phyloP scores from a whole-genome alignment of 2,329 filamentous ascomycete species.

The Pseudogymnoascus sp. region DNA sequence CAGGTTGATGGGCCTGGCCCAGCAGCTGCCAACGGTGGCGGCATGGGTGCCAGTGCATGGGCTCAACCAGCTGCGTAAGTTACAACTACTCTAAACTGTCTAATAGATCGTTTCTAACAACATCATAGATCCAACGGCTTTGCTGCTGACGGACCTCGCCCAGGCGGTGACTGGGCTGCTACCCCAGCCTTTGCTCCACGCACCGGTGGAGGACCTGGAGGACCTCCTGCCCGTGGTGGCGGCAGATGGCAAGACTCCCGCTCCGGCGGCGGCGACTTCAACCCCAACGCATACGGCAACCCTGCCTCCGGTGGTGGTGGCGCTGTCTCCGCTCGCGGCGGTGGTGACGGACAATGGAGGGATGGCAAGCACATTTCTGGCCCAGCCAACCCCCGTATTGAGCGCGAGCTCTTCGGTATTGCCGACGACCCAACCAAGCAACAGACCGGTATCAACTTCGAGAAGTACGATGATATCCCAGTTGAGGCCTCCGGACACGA shows the following conservation, averaged over 20 bases:
- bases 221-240: conserved; percentile 31
- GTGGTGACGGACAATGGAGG: conserved; percentile 92
- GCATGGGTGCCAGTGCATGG: conserved; percentile 59
- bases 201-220: conserved; percentile 21
- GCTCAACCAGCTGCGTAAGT: conserved; percentile 44
- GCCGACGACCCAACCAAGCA: conserved; percentile 90
- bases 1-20: conserved; percentile 4
- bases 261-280: conserved; percentile 38
- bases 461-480: conserved; percentile 99
- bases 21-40: conserved; percentile 17
- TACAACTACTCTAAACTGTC: conserved; percentile 5
- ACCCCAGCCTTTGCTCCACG: conserved; percentile 33
- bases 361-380: conserved; percentile 95
- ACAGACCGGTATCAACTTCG: conserved; percentile 98
- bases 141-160: conserved; percentile 30
- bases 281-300: conserved; percentile 52
- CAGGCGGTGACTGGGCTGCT: conserved; percentile 28
- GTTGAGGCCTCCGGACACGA: conserved; percentile 93
- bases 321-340: conserved; percentile 60
- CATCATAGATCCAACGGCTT: conserved; percentile 41
- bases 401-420: conserved; percentile 91
- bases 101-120: conserved; percentile 7
- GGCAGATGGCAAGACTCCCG: conserved; percentile 25
- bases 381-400: conserved; percentile 76
- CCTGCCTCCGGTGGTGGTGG: conserved; percentile 31